These are phyloP conservation scores for Diaporthe sp. DNA, from an alignment of 2,329 filamentous ascomycete genomes.

Conservation along the genomic window DNA sequence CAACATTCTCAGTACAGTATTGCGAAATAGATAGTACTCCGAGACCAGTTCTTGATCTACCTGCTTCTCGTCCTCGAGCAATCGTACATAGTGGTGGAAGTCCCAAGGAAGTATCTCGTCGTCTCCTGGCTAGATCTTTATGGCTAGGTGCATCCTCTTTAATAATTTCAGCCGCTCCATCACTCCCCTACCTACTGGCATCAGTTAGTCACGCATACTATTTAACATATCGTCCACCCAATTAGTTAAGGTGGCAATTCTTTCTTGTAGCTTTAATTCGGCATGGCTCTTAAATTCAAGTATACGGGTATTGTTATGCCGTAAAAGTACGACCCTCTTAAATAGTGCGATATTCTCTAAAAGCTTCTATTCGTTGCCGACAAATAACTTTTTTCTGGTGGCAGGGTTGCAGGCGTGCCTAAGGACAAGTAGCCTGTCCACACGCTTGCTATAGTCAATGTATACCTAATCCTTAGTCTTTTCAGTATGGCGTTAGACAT, in stretches of 20 bases:
- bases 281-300: conserved; percentile 19
- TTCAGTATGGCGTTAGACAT: neutral
- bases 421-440: conserved; percentile 59
- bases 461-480: conserved; percentile 50
- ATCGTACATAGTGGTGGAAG: neutral
- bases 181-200: neutral
- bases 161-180: neutral
- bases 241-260: conserved; percentile 66
- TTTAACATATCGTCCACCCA: conserved; percentile 65
- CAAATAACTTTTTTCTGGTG: conserved; percentile 59
- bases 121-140: neutral
- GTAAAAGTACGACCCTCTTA: neutral
- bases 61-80: conserved; percentile 55
- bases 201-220: conserved; percentile 57
- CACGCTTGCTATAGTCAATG: conserved; percentile 63
- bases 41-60: conserved; percentile 65
- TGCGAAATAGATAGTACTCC: conserved; percentile 67
- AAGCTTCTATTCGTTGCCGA: conserved; percentile 66
- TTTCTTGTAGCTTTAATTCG: conserved; percentile 63
- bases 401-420: conserved; percentile 49
- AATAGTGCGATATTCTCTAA: conserved; percentile 56
- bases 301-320: neutral
- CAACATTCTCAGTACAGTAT: conserved; percentile 64
- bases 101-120: conserved; percentile 19
- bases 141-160: neutral